Conservation (phyloP, 257 asterid genomes). For the Datura wrightii region DNA sequence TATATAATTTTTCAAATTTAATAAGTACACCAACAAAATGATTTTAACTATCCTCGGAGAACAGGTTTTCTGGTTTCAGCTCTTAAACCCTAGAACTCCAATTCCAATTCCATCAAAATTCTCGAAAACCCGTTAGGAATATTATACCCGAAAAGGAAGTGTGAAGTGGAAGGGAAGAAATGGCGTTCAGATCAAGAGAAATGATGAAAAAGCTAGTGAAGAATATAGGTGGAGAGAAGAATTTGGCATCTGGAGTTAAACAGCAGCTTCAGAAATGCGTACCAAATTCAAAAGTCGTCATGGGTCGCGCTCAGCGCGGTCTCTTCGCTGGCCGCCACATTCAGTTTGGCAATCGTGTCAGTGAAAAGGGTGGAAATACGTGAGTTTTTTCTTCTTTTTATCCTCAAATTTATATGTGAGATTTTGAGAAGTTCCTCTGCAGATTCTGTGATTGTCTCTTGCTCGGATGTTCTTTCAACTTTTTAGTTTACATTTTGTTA, state of each 20-base stretch:
- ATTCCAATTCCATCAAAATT: background rate
- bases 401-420: background rate
- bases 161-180: conserved; percentile 25
- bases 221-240: conserved; percentile 84
- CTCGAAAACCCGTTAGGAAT: background rate
- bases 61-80: background rate
- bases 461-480: background rate
- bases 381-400: conserved; percentile 35
- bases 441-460: background rate
- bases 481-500: background rate
- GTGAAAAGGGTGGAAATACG: conserved; percentile 97
- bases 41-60: too few species aligned
- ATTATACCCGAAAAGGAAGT: background rate
- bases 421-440: background rate
- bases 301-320: conserved; percentile 98
- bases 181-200: conserved; percentile 85
- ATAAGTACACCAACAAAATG: too few species aligned
- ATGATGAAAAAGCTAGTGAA: conserved; percentile 82
- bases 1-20: too few species aligned
- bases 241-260: conserved; percentile 69
- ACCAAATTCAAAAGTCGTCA: conserved; percentile 71
- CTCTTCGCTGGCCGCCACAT: conserved; percentile 90
- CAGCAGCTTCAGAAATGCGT: conserved; percentile 62
- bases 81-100: conserved; percentile 9
- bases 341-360: conserved; percentile 86